Evolutionary conservation across 225 moss, liverwort and hornwort species (phyloP).

Genomic region (Bryum argenteum): DNA sequence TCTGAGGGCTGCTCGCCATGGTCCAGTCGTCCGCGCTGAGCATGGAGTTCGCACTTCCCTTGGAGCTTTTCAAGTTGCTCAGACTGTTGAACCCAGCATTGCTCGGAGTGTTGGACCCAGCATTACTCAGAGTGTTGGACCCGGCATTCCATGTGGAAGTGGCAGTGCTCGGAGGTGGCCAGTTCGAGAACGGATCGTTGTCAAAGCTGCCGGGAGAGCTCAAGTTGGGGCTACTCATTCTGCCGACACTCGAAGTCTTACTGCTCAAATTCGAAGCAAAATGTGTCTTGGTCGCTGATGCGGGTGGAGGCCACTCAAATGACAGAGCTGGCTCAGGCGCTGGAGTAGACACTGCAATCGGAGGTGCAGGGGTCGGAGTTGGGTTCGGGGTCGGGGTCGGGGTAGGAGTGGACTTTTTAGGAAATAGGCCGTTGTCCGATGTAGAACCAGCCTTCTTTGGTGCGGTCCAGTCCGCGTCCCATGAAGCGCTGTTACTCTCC

Average conservation of each 20-base stretch:
- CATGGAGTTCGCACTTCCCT: conserved; percentile 38
- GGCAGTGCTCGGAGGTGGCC: conserved; percentile 53
- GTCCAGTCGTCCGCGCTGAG: conserved; percentile 72
- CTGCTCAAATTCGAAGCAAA: conserved; percentile 18
- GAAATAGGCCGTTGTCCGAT: conserved; percentile 36
- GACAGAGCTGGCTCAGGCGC: conserved; percentile 45
- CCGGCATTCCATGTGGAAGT: conserved; percentile 7
- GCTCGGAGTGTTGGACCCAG: conserved; percentile 54
- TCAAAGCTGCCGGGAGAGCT: conserved; percentile 29
- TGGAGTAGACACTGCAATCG: conserved; percentile 34
- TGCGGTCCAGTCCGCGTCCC: conserved; percentile 90
- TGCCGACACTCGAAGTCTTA: conserved; percentile 28
- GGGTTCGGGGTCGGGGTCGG: conserved; percentile 41
- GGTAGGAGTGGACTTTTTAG: conserved; percentile 42
- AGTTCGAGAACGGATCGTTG: conserved; percentile 83
- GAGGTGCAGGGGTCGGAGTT: conserved; percentile 33
- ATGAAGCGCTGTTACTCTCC: conserved; percentile 47
- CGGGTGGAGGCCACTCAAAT: conserved; percentile 83
- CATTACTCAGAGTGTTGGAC: conserved; percentile 45
- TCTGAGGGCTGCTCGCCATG: conserved; percentile 43
- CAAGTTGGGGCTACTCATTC: conserved; percentile 24
- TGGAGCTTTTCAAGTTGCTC: conserved; percentile 47
- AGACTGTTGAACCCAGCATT: conserved; percentile 52
- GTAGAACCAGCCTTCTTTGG: conserved; percentile 47
- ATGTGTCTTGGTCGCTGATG: conserved; percentile 29